Conservation (phyloP, 2,329 filamentous ascomycete species). For the Trichoderma sp. region DNA sequence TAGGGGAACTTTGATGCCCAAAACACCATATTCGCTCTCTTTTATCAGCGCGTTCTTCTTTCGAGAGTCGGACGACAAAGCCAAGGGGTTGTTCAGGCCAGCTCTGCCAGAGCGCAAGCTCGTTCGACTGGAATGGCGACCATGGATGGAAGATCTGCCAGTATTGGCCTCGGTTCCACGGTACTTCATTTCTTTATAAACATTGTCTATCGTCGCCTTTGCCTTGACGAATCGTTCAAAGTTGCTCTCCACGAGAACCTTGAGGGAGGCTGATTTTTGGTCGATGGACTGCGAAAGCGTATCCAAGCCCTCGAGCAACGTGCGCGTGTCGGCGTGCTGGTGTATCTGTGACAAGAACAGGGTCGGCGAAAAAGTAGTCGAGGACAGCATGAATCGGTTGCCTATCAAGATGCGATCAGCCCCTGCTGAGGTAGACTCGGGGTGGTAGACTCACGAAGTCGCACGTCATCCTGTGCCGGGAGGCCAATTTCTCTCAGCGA, state of each 20-base stretch:
- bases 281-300: constrained; percentile 89
- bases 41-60: constrained; percentile 90
- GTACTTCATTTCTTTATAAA: constrained; percentile 96
- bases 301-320: constrained; percentile 77
- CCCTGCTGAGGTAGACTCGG: background rate
- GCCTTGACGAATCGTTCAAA: constrained; percentile 97
- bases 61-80: constrained; percentile 50
- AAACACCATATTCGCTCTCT: constrained; percentile 86
- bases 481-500: constrained; percentile 74
- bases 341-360: constrained; percentile 93
- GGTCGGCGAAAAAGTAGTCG: constrained; percentile 89
- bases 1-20: constrained; percentile 83
- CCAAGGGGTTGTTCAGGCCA: constrained; percentile 38
- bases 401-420: constrained; percentile 45
- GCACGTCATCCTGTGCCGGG: constrained; percentile 77
- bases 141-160: constrained; percentile 45
- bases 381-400: constrained; percentile 92
- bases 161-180: constrained; percentile 55
- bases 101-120: constrained; percentile 52
- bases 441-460: constrained; percentile 58
- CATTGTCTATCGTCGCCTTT: constrained; percentile 97
- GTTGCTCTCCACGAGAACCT: constrained; percentile 94
- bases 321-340: constrained; percentile 76
- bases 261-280: constrained; percentile 94
- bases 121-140: constrained; percentile 64